Conservation (phyloP, 306 rosid genomes). For the Glycyrrhiza uralensis region DNA sequence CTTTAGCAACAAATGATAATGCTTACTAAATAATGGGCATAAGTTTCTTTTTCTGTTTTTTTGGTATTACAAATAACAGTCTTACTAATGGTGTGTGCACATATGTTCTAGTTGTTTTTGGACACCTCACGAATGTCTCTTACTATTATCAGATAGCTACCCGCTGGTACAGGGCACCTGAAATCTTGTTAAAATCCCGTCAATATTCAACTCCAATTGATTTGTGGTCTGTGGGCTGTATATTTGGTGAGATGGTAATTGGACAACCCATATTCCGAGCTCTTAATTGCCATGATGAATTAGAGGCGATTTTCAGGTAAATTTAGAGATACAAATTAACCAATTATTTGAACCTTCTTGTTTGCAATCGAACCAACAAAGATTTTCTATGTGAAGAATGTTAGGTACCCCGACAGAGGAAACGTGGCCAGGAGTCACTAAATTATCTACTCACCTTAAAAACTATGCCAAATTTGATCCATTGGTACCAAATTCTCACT, state of each 20-base stretch:
- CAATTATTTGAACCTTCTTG: not conserved
- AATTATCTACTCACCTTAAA: not conserved
- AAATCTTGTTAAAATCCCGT: not conserved
- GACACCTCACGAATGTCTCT: not conserved
- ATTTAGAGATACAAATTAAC: not conserved
- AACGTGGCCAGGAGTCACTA: conserved; percentile 19
- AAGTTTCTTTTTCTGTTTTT: no score
- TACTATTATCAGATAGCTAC: conserved; percentile 1
- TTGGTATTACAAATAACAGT: no score
- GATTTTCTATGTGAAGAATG: conserved; percentile 4
- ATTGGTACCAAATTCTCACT: not conserved
- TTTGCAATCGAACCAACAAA: not conserved
- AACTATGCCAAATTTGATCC: not conserved
- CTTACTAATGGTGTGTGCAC: no score
- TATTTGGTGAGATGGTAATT: conserved; percentile 30
- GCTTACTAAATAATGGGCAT: not conserved
- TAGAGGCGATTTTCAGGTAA: conserved; percentile 15
- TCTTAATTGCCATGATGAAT: not conserved
- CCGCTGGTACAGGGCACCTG: conserved; percentile 25
- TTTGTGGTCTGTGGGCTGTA: conserved; percentile 32
- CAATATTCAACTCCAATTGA: conserved; percentile 13
- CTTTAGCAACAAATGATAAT: no score
- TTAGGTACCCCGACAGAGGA: conserved; percentile 28
- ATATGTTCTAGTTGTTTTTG: not conserved
- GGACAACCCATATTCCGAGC: not conserved